Evolutionary conservation across 2,329 filamentous ascomycete genomes (phyloP), one percentile per base, ranked within the genome.

Genomic region (Penicillium sp.): DNA sequence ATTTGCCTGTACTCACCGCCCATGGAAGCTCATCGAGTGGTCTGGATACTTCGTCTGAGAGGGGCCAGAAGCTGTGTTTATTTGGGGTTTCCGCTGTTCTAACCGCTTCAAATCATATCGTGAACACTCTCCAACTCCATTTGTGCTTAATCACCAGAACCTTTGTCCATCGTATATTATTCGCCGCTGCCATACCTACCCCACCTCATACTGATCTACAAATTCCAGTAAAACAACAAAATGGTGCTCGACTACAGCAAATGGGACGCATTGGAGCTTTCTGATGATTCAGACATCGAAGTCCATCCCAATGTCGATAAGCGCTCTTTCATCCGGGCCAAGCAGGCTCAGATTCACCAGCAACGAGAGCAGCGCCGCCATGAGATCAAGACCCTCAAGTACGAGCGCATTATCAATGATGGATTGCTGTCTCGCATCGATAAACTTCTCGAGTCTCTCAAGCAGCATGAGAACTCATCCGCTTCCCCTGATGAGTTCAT

Each of bases 261-360:
- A 67, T 80, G 78, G 78, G 78, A 97, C 69, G 86, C 87, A 52
- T 82, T 99, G 66, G 93, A 99, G 83, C 84, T 99, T 67, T 95
- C 89, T 65, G 93, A 99, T 73, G 93, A 99, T 74, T 96, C 90
- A 43, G 93, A 99, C 66, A 86, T 99, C 63, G 93, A 99, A 75
- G 93, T 97, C 43, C 93, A 99, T 72, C 93, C 93, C 53, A 99
- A 99, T 69, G 93, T 99, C 69, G 93, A 99, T 76, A 99, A 99
- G 73, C 83, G 87, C 43, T 97, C 92, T 53, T 99, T 99, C 73
- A 99, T 99, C 70, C 89, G 92, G 58, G 95, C 93, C 58, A 99
- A 99, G 75, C 93, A 97, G 76, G 87, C 85, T 62, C 91, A 99
- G 74, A 99, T 99, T 63, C 93, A 99, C 71, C 84, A 91, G 66